Conservation (phyloP, 2,329 filamentous ascomycete genomes). For the Penicillium sp. region DNA sequence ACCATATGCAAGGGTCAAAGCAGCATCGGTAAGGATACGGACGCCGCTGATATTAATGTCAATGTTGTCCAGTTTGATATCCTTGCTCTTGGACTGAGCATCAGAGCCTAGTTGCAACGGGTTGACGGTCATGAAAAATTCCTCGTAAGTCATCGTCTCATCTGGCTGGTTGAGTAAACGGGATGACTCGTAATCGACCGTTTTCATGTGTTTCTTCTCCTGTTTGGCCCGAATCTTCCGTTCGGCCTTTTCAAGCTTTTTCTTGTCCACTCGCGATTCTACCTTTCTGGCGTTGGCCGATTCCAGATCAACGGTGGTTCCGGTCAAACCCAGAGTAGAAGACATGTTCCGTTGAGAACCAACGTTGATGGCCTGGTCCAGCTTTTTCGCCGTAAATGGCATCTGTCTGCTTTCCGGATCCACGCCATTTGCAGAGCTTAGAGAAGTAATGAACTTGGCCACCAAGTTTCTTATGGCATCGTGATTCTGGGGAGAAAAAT, state of each 20-base stretch:
- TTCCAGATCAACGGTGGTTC: constrained; percentile 81
- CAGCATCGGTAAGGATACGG: constrained; percentile 86
- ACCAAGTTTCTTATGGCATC: constrained; percentile 76
- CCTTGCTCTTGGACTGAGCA: constrained; percentile 81
- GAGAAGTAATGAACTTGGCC: constrained; percentile 78
- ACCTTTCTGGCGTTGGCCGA: constrained; percentile 89
- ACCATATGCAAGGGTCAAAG: constrained; percentile 82
- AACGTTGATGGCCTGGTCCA: constrained; percentile 93
- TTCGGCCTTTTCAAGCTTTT: constrained; percentile 99
- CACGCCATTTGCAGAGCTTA: constrained; percentile 65
- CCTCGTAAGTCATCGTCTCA: constrained; percentile 86
- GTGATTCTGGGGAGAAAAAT: constrained; percentile 65
- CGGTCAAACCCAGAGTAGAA: constrained; percentile 82
- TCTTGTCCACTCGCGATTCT: constrained; percentile 93
- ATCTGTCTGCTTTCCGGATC: constrained; percentile 62
- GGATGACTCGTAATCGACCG: constrained; percentile 94
- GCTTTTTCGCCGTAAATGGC: constrained; percentile 70
- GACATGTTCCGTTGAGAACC: constrained; percentile 93
- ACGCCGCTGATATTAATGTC: constrained; percentile 87
- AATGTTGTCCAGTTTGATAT: constrained; percentile 95
- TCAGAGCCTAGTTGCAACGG: constrained; percentile 77
- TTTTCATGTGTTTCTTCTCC: constrained; percentile 97
- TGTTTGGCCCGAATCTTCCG: constrained; percentile 97
- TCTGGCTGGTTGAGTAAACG: constrained; percentile 77
- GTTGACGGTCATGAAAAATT: constrained; percentile 99